Base-by-base conservation (phyloP, 495 filamentous ascomycete genomes). In the Talaromyces proteolyticus region DNA sequence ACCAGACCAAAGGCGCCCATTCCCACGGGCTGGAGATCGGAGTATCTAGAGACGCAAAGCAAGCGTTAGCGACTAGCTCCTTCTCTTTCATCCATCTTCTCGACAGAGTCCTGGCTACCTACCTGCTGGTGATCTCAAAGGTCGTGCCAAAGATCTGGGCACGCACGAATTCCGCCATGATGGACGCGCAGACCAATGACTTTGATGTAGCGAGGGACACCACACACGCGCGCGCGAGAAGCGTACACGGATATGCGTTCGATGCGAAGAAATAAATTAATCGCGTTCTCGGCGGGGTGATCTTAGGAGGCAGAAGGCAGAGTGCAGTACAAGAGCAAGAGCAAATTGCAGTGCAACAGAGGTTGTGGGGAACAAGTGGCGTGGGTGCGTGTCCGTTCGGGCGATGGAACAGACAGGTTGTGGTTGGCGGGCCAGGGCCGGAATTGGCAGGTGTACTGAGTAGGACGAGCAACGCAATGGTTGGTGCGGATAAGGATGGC, bases 91-190 rank as follows among this genome's bases (percentile, higher is more conserved):
- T 10, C 25, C 34, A 3, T 11, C 21, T 21, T 43, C 41, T 19
- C 44, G 48, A 20, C 48, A 55, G 49, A 41, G 42, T 52, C 73
- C 58, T n/a, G n/a, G n/a, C n/a, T n/a, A n/a, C n/a, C n/a, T 80
- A 96, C 91, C 93, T 86, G 77, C 92, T 96, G 54, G 93, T 98
- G 72, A 98, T 98, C 80, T 98, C 93, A 62, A 98, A 98, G 55
- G 93, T 96, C 45, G 94, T 97, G 67, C 93, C 94, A 65, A 98
- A 98, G 68, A 98, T 97, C 82, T 96, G 90, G 62, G 93, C 91
- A 67, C 93, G 88, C 60, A 97, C 90, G 74, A 98, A 98, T 84
- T 97, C 93, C 65, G 91, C 91, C 91, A 96, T 96, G 58, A 62
- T 78, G 67, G 61, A 58, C 55, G 56, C 59, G 48, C 46, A 23